Percentiles rank a stretch among this genome's conserved stretches.
Conservation (phyloP, 163 green algal genomes). For the Chloroidium sp. region DNA sequence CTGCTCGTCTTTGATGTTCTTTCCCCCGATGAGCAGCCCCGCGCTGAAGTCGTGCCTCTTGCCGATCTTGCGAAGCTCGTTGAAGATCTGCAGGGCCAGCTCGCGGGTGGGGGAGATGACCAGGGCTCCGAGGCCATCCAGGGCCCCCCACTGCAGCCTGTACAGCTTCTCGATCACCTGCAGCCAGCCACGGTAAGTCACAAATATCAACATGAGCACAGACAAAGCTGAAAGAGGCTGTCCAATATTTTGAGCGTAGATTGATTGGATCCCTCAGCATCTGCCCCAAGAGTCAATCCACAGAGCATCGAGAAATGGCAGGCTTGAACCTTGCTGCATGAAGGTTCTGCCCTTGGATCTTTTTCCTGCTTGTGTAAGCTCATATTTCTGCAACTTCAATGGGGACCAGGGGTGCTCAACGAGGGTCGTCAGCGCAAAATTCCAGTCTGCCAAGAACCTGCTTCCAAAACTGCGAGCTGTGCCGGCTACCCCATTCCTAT, state of each 20-base stretch:
- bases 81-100: slow-evolving; percentile 87
- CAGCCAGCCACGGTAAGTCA: not conserved
- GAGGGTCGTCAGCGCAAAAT: too few species aligned
- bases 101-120: slow-evolving; percentile 93
- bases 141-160: slow-evolving; percentile 59
- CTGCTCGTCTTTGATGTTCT: slow-evolving; percentile 78
- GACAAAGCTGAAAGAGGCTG: too few species aligned
- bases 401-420: too few species aligned
- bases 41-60: slow-evolving; percentile 57
- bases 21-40: slow-evolving; percentile 90
- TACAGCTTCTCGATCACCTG: slow-evolving; percentile 88
- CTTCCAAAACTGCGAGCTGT: too few species aligned
- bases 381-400: too few species aligned
- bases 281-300: not conserved
- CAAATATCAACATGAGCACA: slow-evolving; percentile 2
- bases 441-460: too few species aligned
- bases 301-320: too few species aligned
- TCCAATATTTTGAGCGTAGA: not conserved
- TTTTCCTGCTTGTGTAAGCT: too few species aligned
- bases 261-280: not conserved
- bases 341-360: too few species aligned
- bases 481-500: too few species aligned
- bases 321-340: too few species aligned
- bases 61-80: slow-evolving; percentile 63
- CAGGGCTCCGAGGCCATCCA: slow-evolving; percentile 88